Conservation (phyloP, 768 basidiomycete species). For the Tulasnella sp. region DNA sequence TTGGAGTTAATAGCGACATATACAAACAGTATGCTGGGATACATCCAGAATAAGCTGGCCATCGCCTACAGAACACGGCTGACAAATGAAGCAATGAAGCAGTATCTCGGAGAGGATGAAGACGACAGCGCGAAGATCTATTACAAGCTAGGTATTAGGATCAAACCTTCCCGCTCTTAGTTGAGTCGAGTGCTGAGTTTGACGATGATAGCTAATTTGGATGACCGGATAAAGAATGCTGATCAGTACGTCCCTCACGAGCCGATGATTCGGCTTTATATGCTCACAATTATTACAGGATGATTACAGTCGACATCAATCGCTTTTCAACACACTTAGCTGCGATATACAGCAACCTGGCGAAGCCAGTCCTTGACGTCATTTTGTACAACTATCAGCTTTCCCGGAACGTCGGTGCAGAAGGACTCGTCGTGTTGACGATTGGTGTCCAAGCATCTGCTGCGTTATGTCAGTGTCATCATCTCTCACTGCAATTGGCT, state of each 20-base stretch:
- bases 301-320: slow-evolving; percentile 94
- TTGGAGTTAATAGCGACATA: slow-evolving; percentile 50
- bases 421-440: slow-evolving; percentile 75
- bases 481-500: background rate
- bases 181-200: background rate
- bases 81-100: slow-evolving; percentile 68
- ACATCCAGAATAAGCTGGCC: slow-evolving; percentile 85
- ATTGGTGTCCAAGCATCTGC: slow-evolving; percentile 78
- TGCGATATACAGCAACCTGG: slow-evolving; percentile 87
- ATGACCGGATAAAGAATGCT: slow-evolving; percentile 91
- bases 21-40: slow-evolving; percentile 88
- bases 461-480: slow-evolving; percentile 38
- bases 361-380: slow-evolving; percentile 86
- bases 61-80: slow-evolving; percentile 81
- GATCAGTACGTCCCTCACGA: slow-evolving; percentile 58
- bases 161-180: background rate
- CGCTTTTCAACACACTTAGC: slow-evolving; percentile 84
- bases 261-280: background rate
- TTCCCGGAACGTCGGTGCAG: slow-evolving; percentile 87
- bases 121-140: slow-evolving; percentile 75
- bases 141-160: slow-evolving; percentile 71
- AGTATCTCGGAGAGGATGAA: slow-evolving; percentile 68
- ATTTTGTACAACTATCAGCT: slow-evolving; percentile 95
- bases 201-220: slow-evolving; percentile 60
- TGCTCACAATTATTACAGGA: slow-evolving; percentile 37